Base-by-base conservation (phyloP, 2,329 filamentous ascomycete genomes). In the Colletotrichum sp. region DNA sequence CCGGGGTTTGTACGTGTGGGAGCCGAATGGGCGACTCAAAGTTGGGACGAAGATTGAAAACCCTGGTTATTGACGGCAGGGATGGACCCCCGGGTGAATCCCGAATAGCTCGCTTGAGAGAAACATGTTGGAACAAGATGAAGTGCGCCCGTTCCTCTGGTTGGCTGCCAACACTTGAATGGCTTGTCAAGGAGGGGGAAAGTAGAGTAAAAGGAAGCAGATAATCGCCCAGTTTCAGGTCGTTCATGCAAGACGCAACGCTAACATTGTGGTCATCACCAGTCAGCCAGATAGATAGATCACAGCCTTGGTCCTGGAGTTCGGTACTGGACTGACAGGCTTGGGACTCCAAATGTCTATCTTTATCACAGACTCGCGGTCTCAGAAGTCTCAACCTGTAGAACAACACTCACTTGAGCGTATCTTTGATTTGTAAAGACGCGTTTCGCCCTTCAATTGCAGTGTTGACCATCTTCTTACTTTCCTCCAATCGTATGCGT, bases 191-290 rank as follows among this genome's bases (percentile, higher is more conserved):
- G 26, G 30, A 26, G 62, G 32, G 32, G 28, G 36, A 65, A 66
- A 24, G 24, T 18, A 70, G 21, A 44, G 26, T 49, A 72, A 59
- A 69, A 69, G 44, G 34, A 76, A 69, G 64, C 36, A 72, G 28
- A 16, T 52, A 52, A 66, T 28, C 70, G 64, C 74, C 65, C 70
- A 76, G 74, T 76, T 76, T 76, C 73, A 76, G 70, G 70, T 69
- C 24, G 16, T 73, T 21, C 28, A 69, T 69, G 73, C 59, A 69
- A 24, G 59, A 60, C 28, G 44, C 44, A 69, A 52, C 57, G 70
- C 70, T 63, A 52, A 65, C 30, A 63, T 68, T 57, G 12, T 52
- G 62, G 55, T 30, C 69, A 59, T 75, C 73, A 68, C 55, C 63
- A 49, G 12, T 34, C 44, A 55, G 44, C 30, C 44, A 26, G 26